Base-by-base conservation (phyloP, 2,329 filamentous ascomycete species). In the Pseudocercospora cruenta region DNA sequence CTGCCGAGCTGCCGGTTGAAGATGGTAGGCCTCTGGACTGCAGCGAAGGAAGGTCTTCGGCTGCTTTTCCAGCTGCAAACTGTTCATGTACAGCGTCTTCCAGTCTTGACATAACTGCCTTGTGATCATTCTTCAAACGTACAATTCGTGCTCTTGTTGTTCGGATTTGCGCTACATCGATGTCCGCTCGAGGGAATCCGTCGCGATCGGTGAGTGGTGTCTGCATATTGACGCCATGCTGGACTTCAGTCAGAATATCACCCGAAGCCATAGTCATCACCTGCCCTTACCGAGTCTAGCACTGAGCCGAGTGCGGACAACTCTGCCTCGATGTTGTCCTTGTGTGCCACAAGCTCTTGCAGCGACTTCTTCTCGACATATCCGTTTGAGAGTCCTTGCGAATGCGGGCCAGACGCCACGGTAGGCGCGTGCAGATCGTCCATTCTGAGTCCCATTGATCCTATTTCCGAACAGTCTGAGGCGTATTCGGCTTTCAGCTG, bases 211-310 rank as follows among this genome's bases (percentile, higher is more conserved):
- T 88, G 45, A 99, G 87, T 65, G 88, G 85, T 7, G 95, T 97
- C 74, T 90, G 90, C 95, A 99, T 99, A 74, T 91, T 90, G 61
- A 97, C 94, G 53, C 91, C 89, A 83, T 98, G 94, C 94, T 97
- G 74, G n/a, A 70, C n/a, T 31, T 49, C 45, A 12, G 75, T 74
- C 58, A 71, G 33, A 60, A 24, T 65, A 62, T 64, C 39, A 16
- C 43, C n/a, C n/a, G n/a, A n/a, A n/a, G n/a, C n/a, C n/a, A 36
- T 24, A 63, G 49, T 33, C 54, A 21, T 21, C 2, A 9, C 12
- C 16, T 51, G 0, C 63, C 78, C 87, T 74, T 82, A 97, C 94
- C 71, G 93, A 95, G 71, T 93, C 91, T n/a, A 99, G 86, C 14
- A 98, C 92, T 61, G 89, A 86, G 67, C 94, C 89, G 8, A 98